Percentiles rank a stretch among this genome's conserved stretches.
phyloP scores from a whole-genome alignment of 106 monocot species.

The Apostasia shenzhenica region DNA sequence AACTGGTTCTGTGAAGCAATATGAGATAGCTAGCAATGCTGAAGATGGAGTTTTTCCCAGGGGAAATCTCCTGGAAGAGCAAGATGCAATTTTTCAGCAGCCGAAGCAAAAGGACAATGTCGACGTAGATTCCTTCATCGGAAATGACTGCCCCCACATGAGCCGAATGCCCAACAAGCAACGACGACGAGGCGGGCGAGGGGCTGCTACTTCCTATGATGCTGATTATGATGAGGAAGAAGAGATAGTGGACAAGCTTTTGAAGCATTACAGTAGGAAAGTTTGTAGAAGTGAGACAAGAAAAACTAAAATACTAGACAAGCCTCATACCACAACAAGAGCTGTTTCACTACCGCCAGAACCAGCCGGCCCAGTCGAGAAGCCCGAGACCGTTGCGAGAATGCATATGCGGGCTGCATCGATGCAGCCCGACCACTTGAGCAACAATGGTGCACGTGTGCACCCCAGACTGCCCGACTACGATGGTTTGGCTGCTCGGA shows the following conservation, averaged over 20 bases:
- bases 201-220: background rate
- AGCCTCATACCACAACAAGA: constrained; percentile 12
- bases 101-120: constrained; percentile 3
- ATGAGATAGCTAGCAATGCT: background rate
- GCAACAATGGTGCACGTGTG: constrained; percentile 16
- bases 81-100: background rate
- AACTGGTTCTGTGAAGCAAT: constrained; percentile 17
- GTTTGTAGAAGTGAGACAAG: constrained; percentile 3
- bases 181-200: constrained; percentile 10
- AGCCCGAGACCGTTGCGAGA: background rate
- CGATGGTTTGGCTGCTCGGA: constrained; percentile 42
- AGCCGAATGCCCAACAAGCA: background rate
- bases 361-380: background rate
- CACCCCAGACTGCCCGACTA: constrained; percentile 48
- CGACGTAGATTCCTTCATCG: constrained; percentile 6
- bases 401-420: constrained; percentile 25
- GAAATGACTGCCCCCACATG: background rate
- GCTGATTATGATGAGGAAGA: constrained; percentile 36
- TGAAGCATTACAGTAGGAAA: constrained; percentile 60
- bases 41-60: constrained; percentile 27
- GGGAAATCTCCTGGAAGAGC: constrained; percentile 18
- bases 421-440: constrained; percentile 37
- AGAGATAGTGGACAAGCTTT: constrained; percentile 41
- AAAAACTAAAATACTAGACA: constrained; percentile 13
- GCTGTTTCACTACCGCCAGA: constrained; percentile 28